Conservation (phyloP, 2,329 filamentous ascomycete species). For the Monosporascus sp. region DNA sequence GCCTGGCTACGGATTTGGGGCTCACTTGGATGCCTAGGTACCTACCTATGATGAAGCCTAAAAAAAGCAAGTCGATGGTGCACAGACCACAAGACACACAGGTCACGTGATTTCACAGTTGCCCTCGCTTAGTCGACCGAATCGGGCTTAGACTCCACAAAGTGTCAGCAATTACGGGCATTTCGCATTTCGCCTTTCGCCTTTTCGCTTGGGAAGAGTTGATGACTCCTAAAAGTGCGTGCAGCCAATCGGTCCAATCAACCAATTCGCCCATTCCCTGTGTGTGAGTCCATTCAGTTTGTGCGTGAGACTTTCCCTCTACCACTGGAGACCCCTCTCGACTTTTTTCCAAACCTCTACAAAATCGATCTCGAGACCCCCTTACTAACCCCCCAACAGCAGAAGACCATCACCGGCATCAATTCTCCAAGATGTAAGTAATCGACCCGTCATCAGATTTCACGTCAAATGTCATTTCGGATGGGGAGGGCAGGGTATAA, state of each 20-base stretch:
- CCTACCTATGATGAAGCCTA: too few species aligned
- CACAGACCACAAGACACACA: slow-evolving; percentile 2
- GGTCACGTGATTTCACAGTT: slow-evolving; percentile 18
- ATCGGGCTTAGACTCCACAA: slow-evolving; percentile 21
- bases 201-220: neutral
- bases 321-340: neutral
- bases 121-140: slow-evolving; percentile 25
- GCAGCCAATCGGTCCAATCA: neutral
- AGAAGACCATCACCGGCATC: slow-evolving; percentile 22
- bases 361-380: slow-evolving; percentile 3
- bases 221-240: neutral
- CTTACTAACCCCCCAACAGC: slow-evolving; percentile 22
- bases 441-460: neutral
- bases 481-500: too few species aligned
- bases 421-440: slow-evolving; percentile 28
- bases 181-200: neutral
- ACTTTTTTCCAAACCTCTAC: neutral
- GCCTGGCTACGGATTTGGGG: too few species aligned
- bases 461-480: neutral
- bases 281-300: neutral
- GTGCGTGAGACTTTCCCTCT: neutral
- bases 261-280: neutral
- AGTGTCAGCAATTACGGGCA: slow-evolving; percentile 13
- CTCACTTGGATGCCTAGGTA: too few species aligned
- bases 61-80: neutral